Evolutionary conservation across 495 filamentous ascomycete species (phyloP).

Genomic region (Podospora fimiseda): DNA sequence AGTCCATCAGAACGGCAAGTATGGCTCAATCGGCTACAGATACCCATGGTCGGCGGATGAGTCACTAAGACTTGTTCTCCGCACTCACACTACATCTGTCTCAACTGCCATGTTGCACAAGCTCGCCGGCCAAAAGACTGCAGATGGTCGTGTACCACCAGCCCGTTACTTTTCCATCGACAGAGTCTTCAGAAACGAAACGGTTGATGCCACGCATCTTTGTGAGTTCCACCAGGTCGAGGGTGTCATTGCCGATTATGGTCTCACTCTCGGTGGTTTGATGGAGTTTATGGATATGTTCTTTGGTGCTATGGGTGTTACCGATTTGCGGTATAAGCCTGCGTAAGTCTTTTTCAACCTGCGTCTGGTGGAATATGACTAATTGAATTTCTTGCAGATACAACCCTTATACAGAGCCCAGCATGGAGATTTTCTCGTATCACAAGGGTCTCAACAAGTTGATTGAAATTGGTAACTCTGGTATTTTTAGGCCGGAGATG

Average conservation of each 20-base stretch:
- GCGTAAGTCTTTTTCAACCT: constrained; percentile 8
- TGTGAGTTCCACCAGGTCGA: constrained; percentile 99
- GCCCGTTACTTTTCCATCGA: constrained; percentile 97
- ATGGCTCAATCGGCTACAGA: constrained; percentile 88
- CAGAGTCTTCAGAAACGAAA: constrained; percentile 81
- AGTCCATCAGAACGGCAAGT: constrained; percentile 81
- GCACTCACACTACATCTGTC: constrained; percentile 92
- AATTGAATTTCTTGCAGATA: constrained; percentile 82
- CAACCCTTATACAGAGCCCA: constrained; percentile 94
- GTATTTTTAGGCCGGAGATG: constrained; percentile 98
- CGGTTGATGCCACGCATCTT: constrained; percentile 91
- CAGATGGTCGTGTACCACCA: constrained; percentile 50
- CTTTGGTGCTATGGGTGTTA: constrained; percentile 91
- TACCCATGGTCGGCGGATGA: constrained; percentile 92
- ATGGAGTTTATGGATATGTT: constrained; percentile 97
- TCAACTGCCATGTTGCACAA: constrained; percentile 84
- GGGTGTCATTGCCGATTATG: constrained; percentile 95
- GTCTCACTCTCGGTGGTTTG: constrained; percentile 80
- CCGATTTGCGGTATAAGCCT: constrained; percentile 76
- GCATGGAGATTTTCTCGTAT: constrained; percentile 69
- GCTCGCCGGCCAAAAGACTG: constrained; percentile 59
- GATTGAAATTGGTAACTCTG: constrained; percentile 95
- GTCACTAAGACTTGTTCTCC: constrained; percentile 78
- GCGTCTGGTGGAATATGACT: too few species aligned
- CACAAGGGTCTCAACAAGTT: constrained; percentile 85